Evolutionary conservation across 345 rosid species (phyloP), one percentile per base, ranked within the genome.

Genomic region (Salix brachista): DNA sequence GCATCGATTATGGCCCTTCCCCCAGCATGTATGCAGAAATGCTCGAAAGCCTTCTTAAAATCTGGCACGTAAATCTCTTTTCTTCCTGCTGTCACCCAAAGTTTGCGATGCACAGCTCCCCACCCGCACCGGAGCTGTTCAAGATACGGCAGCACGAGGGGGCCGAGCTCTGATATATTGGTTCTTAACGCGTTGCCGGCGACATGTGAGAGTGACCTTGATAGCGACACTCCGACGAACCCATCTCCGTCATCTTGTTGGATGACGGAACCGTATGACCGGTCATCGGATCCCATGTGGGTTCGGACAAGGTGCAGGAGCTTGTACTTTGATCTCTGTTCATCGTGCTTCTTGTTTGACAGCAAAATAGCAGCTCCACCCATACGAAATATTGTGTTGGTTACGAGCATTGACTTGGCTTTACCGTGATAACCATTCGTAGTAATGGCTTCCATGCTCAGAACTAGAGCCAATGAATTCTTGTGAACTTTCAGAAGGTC

Each of bases 11-110:
- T 82, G 3, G 90, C 85, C 71, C 86, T 85, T 61, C 90, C 88
- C 32, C 90, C 90, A 0, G 89, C 92, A 67, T 89, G 93, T 81
- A 89, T 85, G 52, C 93, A 90, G 76, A 90, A 85, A 86, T 88
- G 91, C 56, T 88, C 77, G 65, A 90, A 87, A 41, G 85, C 90
- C 80, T 85, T 90, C 84, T 83, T 88, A 80, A 90, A 90, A 71
- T 86, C 81, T 0, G 91, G 91, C 56, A 86, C 74, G 70, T 83
- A 83, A 12, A 67, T 21, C 73, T 78, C 84, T 62, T 80, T 75
- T 14, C 72, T 6, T 50, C 77, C 54, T 69, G 83, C 70, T 50
- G 46, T 46, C 17, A 25, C 19, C 65, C 81, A 25, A 37, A 76
- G 8, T 79, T 78, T 88, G 70, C 65, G 65, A 65, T 68, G 61